These are phyloP conservation scores for Amanita rubescens DNA, from an alignment of 768 basidiomycete genomes.

Conservation along the genomic window DNA sequence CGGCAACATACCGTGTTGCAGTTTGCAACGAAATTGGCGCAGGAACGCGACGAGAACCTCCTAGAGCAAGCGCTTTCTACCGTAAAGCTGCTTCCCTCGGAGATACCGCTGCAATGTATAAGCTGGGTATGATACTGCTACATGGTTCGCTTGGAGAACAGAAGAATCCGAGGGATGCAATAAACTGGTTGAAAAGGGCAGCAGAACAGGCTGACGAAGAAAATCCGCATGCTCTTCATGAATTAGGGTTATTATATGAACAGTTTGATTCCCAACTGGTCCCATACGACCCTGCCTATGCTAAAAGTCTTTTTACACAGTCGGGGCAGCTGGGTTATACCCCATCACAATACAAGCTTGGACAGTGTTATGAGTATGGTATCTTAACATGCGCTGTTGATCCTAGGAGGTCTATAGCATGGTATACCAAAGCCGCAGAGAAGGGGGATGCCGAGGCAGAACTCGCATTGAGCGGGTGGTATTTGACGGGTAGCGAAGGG, in stretches of 20 bases:
- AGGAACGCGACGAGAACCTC: slow-evolving; percentile 83
- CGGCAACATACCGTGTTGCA: slow-evolving; percentile 93
- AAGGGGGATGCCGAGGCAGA: slow-evolving; percentile 94
- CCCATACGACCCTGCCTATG: slow-evolving; percentile 72
- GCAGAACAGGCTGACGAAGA: slow-evolving; percentile 97
- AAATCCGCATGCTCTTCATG: slow-evolving; percentile 95
- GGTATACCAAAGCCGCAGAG: slow-evolving; percentile 98
- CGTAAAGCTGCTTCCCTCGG: slow-evolving; percentile 94
- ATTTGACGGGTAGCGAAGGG: slow-evolving; percentile 91
- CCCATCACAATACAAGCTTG: slow-evolving; percentile 91
- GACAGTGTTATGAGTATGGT: slow-evolving; percentile 94
- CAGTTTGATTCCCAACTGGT: slow-evolving; percentile 59
- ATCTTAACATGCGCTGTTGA: slow-evolving; percentile 84
- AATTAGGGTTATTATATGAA: slow-evolving; percentile 86
- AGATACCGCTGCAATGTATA: slow-evolving; percentile 99
- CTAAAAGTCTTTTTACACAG: slow-evolving; percentile 81
- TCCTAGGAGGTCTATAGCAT: slow-evolving; percentile 89
- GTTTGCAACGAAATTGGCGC: slow-evolving; percentile 99
- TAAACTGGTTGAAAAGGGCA: slow-evolving; percentile 90
- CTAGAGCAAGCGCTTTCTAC: slow-evolving; percentile 91
- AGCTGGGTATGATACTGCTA: slow-evolving; percentile 96
- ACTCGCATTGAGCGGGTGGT: slow-evolving; percentile 96
- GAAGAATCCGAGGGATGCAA: slow-evolving; percentile 84
- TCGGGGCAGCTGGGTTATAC: slow-evolving; percentile 92
- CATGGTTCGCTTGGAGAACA: slow-evolving; percentile 77